Percentiles rank a stretch among this genome's conserved stretches.
Evolutionary conservation across 2,329 filamentous ascomycete species (phyloP).

Genomic region (Botrytis paeoniae): DNA sequence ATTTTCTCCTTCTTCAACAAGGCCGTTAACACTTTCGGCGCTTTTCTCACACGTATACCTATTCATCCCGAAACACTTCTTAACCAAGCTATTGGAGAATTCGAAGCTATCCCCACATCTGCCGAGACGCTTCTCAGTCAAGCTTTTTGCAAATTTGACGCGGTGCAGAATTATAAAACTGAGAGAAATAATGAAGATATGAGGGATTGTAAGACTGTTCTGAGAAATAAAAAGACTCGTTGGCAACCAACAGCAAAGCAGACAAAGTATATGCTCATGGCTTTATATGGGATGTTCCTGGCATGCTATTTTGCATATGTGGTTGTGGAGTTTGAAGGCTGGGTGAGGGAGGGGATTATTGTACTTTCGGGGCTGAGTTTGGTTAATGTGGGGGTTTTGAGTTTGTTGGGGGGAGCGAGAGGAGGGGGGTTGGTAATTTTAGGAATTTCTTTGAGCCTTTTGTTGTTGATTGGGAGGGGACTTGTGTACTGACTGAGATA

Average conservation of each 20-base stretch:
- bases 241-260: neutral
- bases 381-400: neutral
- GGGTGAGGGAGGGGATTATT: neutral
- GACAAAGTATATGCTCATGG: neutral
- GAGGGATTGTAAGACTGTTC: neutral
- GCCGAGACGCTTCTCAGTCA: neutral
- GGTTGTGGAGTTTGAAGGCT: neutral
- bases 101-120: neutral
- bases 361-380: neutral
- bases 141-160: neutral
- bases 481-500: neutral
- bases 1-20: neutral
- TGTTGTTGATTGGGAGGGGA: neutral
- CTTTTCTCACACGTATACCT: neutral
- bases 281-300: neutral
- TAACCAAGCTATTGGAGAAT: neutral
- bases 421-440: neutral
- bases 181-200: neutral
- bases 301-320: neutral
- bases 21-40: neutral
- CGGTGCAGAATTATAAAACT: neutral
- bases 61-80: neutral
- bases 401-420: neutral
- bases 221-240: accelerated
- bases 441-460: neutral